Percentiles rank a stretch among this genome's conserved stretches.
Conservation (phyloP, 495 filamentous ascomycete genomes). For the Penicillium manginii region DNA sequence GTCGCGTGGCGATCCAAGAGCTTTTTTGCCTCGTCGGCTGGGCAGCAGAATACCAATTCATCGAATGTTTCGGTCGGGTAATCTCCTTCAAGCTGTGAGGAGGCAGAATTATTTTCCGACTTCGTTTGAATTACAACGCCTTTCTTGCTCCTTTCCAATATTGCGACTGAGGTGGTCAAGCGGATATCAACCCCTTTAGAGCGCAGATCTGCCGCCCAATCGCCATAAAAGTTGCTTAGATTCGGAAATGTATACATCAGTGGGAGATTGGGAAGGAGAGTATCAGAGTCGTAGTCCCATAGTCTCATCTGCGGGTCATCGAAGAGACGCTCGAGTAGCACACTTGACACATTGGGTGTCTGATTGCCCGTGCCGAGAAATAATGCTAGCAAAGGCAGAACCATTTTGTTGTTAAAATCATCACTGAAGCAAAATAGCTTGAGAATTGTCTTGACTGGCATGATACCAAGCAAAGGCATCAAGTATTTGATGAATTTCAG, state of each 20-base stretch:
- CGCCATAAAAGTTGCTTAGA: constrained; percentile 68
- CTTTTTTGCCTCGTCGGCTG: constrained; percentile 71
- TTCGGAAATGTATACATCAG: constrained; percentile 83
- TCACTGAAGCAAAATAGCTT: constrained; percentile 71
- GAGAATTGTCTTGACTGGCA: constrained; percentile 73
- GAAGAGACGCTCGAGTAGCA: constrained; percentile 76
- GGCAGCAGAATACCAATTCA: constrained; percentile 70
- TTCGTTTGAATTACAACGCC: constrained; percentile 52
- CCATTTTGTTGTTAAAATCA: constrained; percentile 76
- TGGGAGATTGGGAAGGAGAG: constrained; percentile 70
- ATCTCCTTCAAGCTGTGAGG: not conserved
- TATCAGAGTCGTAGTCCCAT: constrained; percentile 75
- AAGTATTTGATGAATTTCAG: constrained; percentile 70
- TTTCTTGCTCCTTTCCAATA: constrained; percentile 59
- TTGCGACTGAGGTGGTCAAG: constrained; percentile 62
- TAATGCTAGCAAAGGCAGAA: constrained; percentile 73
- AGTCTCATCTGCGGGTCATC: constrained; percentile 74
- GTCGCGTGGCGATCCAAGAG: constrained; percentile 66
- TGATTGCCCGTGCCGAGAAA: constrained; percentile 83
- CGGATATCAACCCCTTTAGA: constrained; percentile 67
- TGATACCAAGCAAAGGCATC: constrained; percentile 69
- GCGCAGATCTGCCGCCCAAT: constrained; percentile 66
- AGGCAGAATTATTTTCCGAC: not conserved
- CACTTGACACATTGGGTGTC: constrained; percentile 73
- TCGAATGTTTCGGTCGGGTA: constrained; percentile 58